A percentile compares a stretch with the other conserved stretches of the same genome.
These are phyloP conservation scores for Lithospermum erythrorhizon DNA, from an alignment of 257 asterid genomes.

Conservation along the genomic window DNA sequence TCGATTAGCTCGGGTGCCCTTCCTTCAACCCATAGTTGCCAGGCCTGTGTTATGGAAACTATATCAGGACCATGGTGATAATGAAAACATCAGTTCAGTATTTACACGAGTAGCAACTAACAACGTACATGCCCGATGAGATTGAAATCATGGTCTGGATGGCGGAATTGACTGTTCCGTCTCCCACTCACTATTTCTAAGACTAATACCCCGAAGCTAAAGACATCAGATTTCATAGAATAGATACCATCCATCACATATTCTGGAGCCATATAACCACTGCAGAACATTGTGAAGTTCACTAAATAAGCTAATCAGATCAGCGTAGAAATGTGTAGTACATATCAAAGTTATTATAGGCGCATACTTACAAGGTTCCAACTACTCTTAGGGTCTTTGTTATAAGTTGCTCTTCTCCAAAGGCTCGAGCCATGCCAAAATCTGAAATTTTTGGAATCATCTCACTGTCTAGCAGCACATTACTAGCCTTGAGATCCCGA, in stretches of 20 bases:
- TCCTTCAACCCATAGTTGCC: slow-evolving; percentile 29
- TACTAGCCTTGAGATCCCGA: neutral
- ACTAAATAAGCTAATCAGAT: neutral
- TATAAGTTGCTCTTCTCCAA: neutral
- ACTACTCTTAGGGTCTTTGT: neutral
- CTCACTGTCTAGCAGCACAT: neutral
- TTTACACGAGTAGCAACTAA: neutral
- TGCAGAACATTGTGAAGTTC: slow-evolving; percentile 4
- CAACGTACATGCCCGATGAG: slow-evolving; percentile 29
- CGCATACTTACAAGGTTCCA: slow-evolving; percentile 3
- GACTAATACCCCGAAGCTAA: slow-evolving; percentile 30
- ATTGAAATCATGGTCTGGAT: slow-evolving; percentile 14
- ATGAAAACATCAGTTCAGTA: neutral
- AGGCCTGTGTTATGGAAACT: slow-evolving; percentile 16
- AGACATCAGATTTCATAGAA: slow-evolving; percentile 34
- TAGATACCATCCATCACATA: slow-evolving; percentile 24
- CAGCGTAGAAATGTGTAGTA: neutral
- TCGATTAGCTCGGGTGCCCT: slow-evolving; percentile 21
- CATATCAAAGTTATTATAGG: neutral
- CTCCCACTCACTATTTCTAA: slow-evolving; percentile 30
- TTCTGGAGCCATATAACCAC: slow-evolving; percentile 39
- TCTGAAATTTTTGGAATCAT: neutral
- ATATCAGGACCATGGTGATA: neutral
- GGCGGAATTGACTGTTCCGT: slow-evolving; percentile 20
- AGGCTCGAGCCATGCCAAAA: neutral